These are phyloP conservation scores for Raffaelea arxii DNA, from an alignment of 2,329 filamentous ascomycete genomes.

Conservation along the genomic window DNA sequence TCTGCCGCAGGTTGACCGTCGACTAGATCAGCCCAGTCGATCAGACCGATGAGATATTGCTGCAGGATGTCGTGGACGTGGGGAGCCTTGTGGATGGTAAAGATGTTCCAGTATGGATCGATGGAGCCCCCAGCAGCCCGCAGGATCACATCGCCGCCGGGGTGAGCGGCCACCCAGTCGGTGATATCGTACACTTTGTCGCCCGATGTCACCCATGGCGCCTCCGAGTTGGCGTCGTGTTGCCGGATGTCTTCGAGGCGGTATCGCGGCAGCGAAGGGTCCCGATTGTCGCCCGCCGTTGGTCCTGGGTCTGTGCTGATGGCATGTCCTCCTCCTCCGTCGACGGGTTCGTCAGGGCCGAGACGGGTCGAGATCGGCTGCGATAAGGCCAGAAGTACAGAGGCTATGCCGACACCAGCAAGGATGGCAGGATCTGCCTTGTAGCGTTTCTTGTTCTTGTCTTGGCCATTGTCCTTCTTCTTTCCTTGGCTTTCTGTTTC, in stretches of 20 bases:
- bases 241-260: constrained; percentile 15
- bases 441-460: neutral
- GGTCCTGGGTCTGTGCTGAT: neutral
- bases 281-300: constrained; percentile 9
- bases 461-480: neutral
- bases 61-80: constrained; percentile 56
- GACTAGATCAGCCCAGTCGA: constrained; percentile 48
- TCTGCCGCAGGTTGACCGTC: constrained; percentile 44
- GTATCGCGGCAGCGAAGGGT: constrained; percentile 14
- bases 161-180: constrained; percentile 56
- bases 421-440: neutral
- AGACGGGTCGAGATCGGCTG: constrained; percentile 5
- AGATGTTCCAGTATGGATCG: constrained; percentile 62
- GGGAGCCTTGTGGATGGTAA: constrained; percentile 56
- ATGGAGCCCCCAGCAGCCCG: constrained; percentile 54
- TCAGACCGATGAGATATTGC: constrained; percentile 53
- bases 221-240: constrained; percentile 11
- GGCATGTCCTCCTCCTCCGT: neutral
- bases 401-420: constrained; percentile 7
- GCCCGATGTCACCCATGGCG: constrained; percentile 54
- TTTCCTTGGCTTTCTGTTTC: neutral
- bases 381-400: constrained; percentile 6
- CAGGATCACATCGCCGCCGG: constrained; percentile 58
- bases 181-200: constrained; percentile 63
- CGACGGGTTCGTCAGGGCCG: neutral